Base-by-base conservation (phyloP, 2,329 filamentous ascomycete genomes). In the Cryphonectria parasitica region DNA sequence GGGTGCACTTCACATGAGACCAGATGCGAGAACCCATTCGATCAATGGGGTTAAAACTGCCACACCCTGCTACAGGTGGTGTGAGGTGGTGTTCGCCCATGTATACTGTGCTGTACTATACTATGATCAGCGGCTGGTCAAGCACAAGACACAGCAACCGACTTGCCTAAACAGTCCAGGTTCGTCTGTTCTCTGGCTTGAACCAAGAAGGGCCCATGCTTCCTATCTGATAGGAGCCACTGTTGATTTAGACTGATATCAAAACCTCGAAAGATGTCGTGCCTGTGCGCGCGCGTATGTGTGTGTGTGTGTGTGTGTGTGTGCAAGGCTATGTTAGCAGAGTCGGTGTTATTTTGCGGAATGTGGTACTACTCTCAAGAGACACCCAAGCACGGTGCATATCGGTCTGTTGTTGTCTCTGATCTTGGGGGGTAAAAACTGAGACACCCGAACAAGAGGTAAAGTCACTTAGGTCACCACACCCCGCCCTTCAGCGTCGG, bases 81-180 rank as follows among this genome's bases (percentile, higher is more conserved):
- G 19, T 34, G 15, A 17, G 19, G 28, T 34, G 15, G 28, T 39
- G 58, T 19, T 10, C 58, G 58, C 31, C 28, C n/a, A 17, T 56
- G 22, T 28, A 56, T 43, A 36, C 34, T 36, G n/a, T 36, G 10
- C 36, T 36, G 36, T 36, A 36, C n/a, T 36, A 10, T 36, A 10
- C 6, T 4, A 6, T 19, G 5, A 34, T 36, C 34, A 4, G 34
- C 11, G 2, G 58, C 58, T 11, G 58, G 34, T 22, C 7, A 61
- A n/a, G 17, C 31, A 36, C 43, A 49, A 39, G 11, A 39, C 36
- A 39, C 36, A 39, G 36, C 36, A 39, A 11, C 36, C 25, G 39
- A 64, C 61, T 64, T 64, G 61, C 61, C 61, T 45, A 64, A 45
- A 64, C n/a, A 45, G 61, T 45, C n/a, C n/a, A 64, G n/a, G 39